A percentile compares a stretch with the other conserved stretches of the same genome.
Evolutionary conservation across 2,329 filamentous ascomycete species (phyloP).

Genomic region (Phoma sp.): DNA sequence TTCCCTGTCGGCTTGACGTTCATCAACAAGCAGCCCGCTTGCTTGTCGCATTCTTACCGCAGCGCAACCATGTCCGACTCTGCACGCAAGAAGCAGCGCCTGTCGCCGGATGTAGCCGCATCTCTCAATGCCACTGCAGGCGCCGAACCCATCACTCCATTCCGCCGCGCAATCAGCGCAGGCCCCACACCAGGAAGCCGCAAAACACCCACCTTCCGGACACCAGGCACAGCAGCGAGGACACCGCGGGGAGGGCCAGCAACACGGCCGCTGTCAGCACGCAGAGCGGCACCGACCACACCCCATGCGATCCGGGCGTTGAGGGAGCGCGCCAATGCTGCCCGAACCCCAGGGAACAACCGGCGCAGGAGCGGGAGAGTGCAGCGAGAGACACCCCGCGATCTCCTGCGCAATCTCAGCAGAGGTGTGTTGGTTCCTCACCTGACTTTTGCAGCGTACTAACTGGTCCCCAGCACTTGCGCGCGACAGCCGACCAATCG

Average conservation of each 20-base stretch:
- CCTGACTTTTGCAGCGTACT: slow-evolving; percentile 4
- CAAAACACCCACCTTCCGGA: slow-evolving; percentile 43
- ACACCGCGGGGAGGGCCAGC: slow-evolving; percentile 46
- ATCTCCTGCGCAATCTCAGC: slow-evolving; percentile 61
- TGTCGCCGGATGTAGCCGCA: slow-evolving; percentile 35
- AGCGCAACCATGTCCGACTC: slow-evolving; percentile 45
- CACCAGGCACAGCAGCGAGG: slow-evolving; percentile 42
- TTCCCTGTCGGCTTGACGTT: slow-evolving; percentile 21
- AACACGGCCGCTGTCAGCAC: slow-evolving; percentile 43
- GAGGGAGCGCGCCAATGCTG: slow-evolving; percentile 59
- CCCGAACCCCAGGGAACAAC: slow-evolving; percentile 59
- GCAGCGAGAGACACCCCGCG: slow-evolving; percentile 63
- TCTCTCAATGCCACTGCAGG: slow-evolving; percentile 32
- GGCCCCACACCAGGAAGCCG: slow-evolving; percentile 42
- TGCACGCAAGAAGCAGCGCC: slow-evolving; percentile 45
- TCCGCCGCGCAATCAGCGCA: slow-evolving; percentile 45
- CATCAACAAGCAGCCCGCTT: slow-evolving; percentile 28
- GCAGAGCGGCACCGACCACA: slow-evolving; percentile 58
- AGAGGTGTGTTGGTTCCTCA: slow-evolving; percentile 50
- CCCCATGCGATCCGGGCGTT: slow-evolving; percentile 63
- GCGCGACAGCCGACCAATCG: slow-evolving; percentile 54
- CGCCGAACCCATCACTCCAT: slow-evolving; percentile 42
- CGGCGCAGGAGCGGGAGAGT: slow-evolving; percentile 57
- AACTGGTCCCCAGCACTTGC: slow-evolving; percentile 54
- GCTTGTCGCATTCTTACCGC: slow-evolving; percentile 12